These are phyloP conservation scores for Colletotrichum higginsianum DNA, from an alignment of 2,329 filamentous ascomycete genomes.

Conservation along the genomic window DNA sequence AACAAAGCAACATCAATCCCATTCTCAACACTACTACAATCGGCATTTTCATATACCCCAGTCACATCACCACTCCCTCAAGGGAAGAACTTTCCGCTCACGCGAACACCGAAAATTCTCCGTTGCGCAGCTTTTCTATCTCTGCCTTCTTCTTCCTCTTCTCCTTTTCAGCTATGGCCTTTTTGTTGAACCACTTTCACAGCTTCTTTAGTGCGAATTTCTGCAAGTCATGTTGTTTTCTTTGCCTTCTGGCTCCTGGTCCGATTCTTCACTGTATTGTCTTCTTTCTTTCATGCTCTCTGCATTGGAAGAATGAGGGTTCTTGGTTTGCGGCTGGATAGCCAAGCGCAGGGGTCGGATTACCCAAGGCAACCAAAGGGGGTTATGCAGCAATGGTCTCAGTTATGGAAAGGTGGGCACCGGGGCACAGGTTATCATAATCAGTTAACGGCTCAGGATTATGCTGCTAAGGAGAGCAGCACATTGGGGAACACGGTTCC, in stretches of 20 bases:
- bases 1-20: constrained; percentile 3
- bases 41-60: constrained; percentile 38
- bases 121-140: constrained; percentile 28
- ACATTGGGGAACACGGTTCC: not conserved
- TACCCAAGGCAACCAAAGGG: not conserved
- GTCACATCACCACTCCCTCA: constrained; percentile 39
- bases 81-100: constrained; percentile 50
- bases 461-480: not conserved
- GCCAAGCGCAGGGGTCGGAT: constrained; percentile 2
- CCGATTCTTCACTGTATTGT: constrained; percentile 27
- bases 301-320: constrained; percentile 21
- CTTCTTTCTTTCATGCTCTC: constrained; percentile 19
- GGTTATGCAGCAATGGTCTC: not conserved
- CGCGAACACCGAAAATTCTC: constrained; percentile 47
- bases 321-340: constrained; percentile 9
- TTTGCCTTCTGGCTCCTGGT: not conserved
- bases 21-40: constrained; percentile 7
- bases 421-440: constrained; percentile 16
- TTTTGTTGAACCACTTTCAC: constrained; percentile 42
- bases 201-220: constrained; percentile 28
- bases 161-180: not conserved
- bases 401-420: not conserved
- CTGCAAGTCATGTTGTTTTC: not conserved
- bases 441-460: not conserved
- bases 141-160: too few species aligned